Conservation (phyloP, 1,139 yeast species). For the Lodderomyces orthopsilosis region DNA sequence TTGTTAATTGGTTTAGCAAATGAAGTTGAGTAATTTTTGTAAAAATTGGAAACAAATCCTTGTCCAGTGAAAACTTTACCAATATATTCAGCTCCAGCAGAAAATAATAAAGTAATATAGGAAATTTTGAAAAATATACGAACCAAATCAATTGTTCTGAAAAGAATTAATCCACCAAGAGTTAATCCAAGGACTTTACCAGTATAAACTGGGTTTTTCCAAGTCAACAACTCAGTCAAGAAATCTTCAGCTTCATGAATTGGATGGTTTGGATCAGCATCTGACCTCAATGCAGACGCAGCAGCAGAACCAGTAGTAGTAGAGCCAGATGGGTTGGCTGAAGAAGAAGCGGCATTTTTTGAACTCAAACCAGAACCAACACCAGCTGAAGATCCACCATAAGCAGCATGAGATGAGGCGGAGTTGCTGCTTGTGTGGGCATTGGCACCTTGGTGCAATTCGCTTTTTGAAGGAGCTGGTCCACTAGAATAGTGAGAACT, state of each 20-base stretch:
- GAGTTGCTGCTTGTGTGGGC: not conserved
- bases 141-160: slow-evolving; percentile 70
- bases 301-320: not conserved
- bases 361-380: not conserved
- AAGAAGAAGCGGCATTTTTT: too few relatives aligned
- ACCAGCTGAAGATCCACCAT: not conserved
- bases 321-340: not conserved
- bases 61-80: slow-evolving; percentile 67
- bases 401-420: not conserved
- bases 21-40: slow-evolving; percentile 39
- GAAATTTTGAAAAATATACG: slow-evolving; percentile 61
- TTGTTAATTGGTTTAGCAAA: slow-evolving; percentile 41
- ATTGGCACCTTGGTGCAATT: slow-evolving; percentile 2
- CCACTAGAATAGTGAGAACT: not conserved
- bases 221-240: slow-evolving; percentile 52
- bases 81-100: slow-evolving; percentile 68
- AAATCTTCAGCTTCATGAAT: slow-evolving; percentile 13
- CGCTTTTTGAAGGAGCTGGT: not conserved
- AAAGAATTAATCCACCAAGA: slow-evolving; percentile 54
- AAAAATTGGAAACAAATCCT: slow-evolving; percentile 67
- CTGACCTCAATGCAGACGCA: slow-evolving; percentile 1
- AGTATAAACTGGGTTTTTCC: slow-evolving; percentile 80
- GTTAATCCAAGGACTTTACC: slow-evolving; percentile 74
- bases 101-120: slow-evolving; percentile 46
- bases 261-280: slow-evolving; percentile 3